Base-by-base conservation (phyloP, 495 filamentous ascomycete species). In the Thermochaetoides thermophila region DNA sequence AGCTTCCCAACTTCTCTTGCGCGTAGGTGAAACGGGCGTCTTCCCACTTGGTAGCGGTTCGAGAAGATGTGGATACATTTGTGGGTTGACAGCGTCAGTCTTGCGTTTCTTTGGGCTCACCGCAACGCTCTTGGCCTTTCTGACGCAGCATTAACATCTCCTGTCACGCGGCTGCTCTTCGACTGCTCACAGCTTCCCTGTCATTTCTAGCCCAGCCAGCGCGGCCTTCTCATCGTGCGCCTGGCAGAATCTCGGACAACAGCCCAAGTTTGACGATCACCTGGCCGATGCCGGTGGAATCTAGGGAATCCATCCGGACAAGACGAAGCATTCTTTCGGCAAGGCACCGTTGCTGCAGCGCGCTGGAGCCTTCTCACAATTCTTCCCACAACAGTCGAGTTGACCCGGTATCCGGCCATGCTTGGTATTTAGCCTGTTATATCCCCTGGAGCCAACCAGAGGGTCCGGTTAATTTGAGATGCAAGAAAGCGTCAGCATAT, bases 331-430 rank as follows among this genome's bases (percentile, higher is more conserved):
- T n/a, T 21, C 35, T 18, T 10, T 9, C 15, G 29, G 24, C 26
- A 17, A 19, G 18, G 37, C 22, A 31, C 31, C 21, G 17, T 16
- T 35, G 34, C 34, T 37, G 37, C 34, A 40, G 21, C 35, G 31
- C 30, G n/a, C n/a, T n/a, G n/a, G n/a, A n/a, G n/a, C n/a, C n/a
- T 24, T 24, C 6, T 24, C 21, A 24, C 21, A 11, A 11, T 11
- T 11, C 11, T 11, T 6, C 21, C 6, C 6, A 6, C 21, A 11
- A 18, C 18, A 30, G 27, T 8, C 39, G 43, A 45, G 32, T 49
- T 45, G 45, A 49, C 50, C 48, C 45, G 50, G 48, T 36, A 49
- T 45, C 50, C 50, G 43, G 48, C 45, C 35, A 36, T 29, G 46
- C 34, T 24, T 20, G 32, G 36, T 23, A 46, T 52, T 54, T 52